Conservation (phyloP, 2,329 filamentous ascomycete species). For the Colletotrichum falcatum region DNA sequence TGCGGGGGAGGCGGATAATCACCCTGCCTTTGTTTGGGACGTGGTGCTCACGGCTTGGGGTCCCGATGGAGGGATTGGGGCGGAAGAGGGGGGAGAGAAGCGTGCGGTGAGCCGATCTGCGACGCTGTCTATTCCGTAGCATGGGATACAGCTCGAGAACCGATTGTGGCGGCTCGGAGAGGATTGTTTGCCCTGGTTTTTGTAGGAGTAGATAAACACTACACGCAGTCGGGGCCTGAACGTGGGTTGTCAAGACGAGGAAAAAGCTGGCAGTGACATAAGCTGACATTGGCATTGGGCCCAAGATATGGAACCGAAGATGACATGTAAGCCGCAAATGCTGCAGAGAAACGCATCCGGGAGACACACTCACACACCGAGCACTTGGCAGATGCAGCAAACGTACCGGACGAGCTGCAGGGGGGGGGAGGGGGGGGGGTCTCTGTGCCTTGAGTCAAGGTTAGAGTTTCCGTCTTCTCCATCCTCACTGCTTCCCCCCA, state of each 20-base stretch:
- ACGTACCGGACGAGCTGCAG: neutral
- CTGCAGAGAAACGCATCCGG: conserved; percentile 3
- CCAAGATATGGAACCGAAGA: neutral
- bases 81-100: neutral
- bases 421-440: too few species aligned
- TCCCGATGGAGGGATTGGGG: neutral
- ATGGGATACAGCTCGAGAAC: conserved; percentile 6
- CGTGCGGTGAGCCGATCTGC: conserved; percentile 35
- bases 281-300: neutral
- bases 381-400: neutral
- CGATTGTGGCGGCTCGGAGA: neutral
- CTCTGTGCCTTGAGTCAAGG: conserved; percentile 13
- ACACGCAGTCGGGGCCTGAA: neutral
- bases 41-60: neutral
- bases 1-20: neutral
- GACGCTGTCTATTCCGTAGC: conserved; percentile 30
- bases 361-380: neutral
- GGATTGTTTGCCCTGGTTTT: neutral
- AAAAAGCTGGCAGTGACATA: neutral
- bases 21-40: conserved; percentile 1
- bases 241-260: neutral
- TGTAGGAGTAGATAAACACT: neutral
- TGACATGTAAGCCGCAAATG: neutral
- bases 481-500: conserved; percentile 1
- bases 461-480: conserved; percentile 12